Evolutionary conservation across 1,284 basidiomycete genomes (phyloP).

Genomic region (Tilletia walkeri): DNA sequence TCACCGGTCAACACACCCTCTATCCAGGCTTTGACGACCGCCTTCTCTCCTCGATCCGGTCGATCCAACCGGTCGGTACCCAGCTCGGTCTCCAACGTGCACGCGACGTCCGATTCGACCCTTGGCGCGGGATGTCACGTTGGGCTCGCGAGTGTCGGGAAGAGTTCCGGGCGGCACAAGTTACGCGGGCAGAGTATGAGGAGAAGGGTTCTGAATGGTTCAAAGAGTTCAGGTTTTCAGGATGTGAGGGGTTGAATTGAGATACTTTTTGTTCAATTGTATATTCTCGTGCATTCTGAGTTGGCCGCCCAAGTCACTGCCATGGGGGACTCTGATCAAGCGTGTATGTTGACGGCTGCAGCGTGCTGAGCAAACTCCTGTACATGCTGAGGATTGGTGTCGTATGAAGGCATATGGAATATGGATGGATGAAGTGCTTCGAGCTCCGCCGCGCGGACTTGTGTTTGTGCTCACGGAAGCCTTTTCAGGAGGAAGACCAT

Average conservation of each 20-base stretch:
- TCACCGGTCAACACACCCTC: slow-evolving; percentile 78
- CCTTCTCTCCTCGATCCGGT: slow-evolving; percentile 63
- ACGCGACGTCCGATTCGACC: slow-evolving; percentile 70
- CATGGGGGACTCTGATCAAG: too few relatives aligned
- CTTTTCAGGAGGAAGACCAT: too few relatives aligned
- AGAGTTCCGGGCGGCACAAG: slow-evolving; percentile 59
- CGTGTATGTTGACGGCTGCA: too few relatives aligned
- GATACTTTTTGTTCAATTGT: too few relatives aligned
- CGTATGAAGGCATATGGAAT: too few relatives aligned
- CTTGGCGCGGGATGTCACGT: slow-evolving; percentile 88
- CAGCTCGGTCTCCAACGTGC: slow-evolving; percentile 58
- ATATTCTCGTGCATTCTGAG: too few relatives aligned
- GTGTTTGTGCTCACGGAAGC: too few relatives aligned
- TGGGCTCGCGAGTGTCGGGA: slow-evolving; percentile 63
- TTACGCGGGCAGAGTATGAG: slow-evolving; percentile 78
- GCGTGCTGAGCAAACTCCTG: too few relatives aligned
- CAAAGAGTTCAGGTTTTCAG: slow-evolving; percentile 53
- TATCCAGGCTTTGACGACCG: slow-evolving; percentile 71
- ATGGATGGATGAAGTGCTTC: too few relatives aligned
- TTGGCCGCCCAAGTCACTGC: too few relatives aligned
- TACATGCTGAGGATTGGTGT: too few relatives aligned
- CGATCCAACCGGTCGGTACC: slow-evolving; percentile 37
- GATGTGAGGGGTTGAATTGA: neutral
- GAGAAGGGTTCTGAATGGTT: slow-evolving; percentile 81
- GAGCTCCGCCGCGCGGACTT: too few relatives aligned